Base-by-base conservation (phyloP, 148 eudicot species). In the Dysphania ambrosioides region DNA sequence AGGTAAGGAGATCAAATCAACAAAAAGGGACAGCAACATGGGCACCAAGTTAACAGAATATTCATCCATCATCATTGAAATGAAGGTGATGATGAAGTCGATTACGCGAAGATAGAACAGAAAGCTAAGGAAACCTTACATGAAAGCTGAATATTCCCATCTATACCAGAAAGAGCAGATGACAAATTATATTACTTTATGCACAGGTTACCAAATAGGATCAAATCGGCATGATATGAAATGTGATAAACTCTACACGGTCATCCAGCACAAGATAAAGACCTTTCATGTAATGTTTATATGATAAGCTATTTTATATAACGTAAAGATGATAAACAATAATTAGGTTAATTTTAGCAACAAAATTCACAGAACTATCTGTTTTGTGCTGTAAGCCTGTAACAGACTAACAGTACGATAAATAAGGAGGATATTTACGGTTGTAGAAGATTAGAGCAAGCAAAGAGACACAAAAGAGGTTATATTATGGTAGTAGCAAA, bases 1-100 rank as follows among this genome's bases (percentile, higher is more conserved):
- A 58, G 81, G 73, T 79, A 27, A 58, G 66, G 30, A 69, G 67
- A 42, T 61, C 70, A 73, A 68, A 74, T 79, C 78, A 74, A 69
- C 64, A 58, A 36, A 72, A 72, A 78, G 49, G n/a, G 10, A 55
- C 72, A 66, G 7, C 63, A 51, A 72, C 63, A 71, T 55, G 58
- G 49, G 27, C 67, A 63, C 81, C 72, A 72, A 67, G 73, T 24
- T 32, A 62, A 63, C 61, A 79, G 76, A 66, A 72, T 73, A 79
- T 73, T 59, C 70, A 34, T 24, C 56, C 55, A 58, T 56, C 77
- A 78, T 66, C 77, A 67, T 72, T 59, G 27, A 68, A 68, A 79
- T n/a, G n/a, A n/a, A n/a, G n/a, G n/a, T n/a, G 30, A 11, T 47
- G 74, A 68, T 79, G 74, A 44, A 44, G 26, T 68, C 44, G 49